Evolutionary conservation across 257 asterid genomes (phyloP), one percentile per base, ranked within the genome.

Genomic region (Forsythia suspensa): DNA sequence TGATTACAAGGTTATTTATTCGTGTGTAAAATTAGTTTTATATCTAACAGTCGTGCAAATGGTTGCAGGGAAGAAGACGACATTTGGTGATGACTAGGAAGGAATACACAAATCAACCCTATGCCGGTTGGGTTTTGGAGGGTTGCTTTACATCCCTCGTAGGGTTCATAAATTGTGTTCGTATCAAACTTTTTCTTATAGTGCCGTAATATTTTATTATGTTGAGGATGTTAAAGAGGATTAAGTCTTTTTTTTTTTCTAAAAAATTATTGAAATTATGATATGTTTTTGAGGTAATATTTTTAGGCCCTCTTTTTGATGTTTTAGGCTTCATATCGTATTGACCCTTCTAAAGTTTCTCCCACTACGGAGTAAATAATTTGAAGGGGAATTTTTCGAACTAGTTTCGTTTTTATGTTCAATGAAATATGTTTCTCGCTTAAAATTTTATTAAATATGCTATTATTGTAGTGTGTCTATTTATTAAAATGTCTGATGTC

Each of bases 1-100:
- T 1, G 0, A 20, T 0, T 48, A 21, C 12, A 0, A 20, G 1
- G 10, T 7, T 57, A 2, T 21, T 59, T 20, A 8, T 8, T 20
- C 2, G 67, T 59, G 37, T 20, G 21, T 29, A 59, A 20, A 7
- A 7, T 20, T 48, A 15, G 59, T 48, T 13, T 48, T 15, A 13
- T 48, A n/a, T 7, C 37, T 10, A 2, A 59, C 67, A 8, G 9
- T 20, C 8, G 20, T 59, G 67, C 37, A 20, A 8, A 59, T 3
- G 20, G 67, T 37, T 41, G 61, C 85, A 81, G 90, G 90, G 24
- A 84, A 84, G 76, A 86, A 79, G 78, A 86, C 87, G 0, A 86
- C 84, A 18, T 86, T 84, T 46, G 80, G 73, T 34, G 89, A 85
- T 4, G 67, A 59, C 8, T 59, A 59, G 34, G 34, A 9, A n/a